phyloP scores from a whole-genome alignment of 148 eudicot genomes.

The Rhododendron simsii region DNA sequence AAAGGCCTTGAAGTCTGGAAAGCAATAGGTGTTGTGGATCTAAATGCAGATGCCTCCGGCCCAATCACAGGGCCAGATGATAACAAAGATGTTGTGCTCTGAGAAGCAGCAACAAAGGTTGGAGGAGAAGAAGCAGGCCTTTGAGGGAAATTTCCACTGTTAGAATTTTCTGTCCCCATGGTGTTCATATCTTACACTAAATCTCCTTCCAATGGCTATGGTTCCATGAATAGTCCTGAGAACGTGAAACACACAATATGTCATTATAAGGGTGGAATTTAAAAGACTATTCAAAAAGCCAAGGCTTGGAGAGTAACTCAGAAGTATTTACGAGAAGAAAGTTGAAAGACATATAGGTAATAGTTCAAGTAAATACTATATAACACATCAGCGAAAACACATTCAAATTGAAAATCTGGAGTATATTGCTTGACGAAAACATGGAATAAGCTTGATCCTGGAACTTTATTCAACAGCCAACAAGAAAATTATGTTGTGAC shows the following conservation, averaged over 20 bases:
- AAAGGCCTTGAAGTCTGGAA: conserved; percentile 35
- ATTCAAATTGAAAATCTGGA: background rate
- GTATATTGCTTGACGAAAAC: background rate
- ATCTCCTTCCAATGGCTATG: background rate
- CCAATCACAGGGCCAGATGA: conserved; percentile 64
- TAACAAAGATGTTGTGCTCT: conserved; percentile 50
- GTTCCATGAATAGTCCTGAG: background rate
- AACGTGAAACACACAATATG: background rate
- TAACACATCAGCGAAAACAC: background rate
- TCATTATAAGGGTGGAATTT: background rate
- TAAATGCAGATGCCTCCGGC: conserved; percentile 44
- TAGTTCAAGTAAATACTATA: background rate
- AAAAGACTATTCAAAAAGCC: background rate
- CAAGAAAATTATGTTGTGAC: background rate
- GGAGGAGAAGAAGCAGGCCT: conserved; percentile 37
- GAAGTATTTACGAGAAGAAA: background rate
- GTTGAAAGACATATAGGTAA: background rate
- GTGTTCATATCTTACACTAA: conserved; percentile 4
- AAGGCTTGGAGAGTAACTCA: background rate
- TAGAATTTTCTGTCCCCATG: conserved; percentile 80
- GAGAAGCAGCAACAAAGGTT: conserved; percentile 65
- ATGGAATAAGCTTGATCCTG: background rate
- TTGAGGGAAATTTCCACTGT: conserved; percentile 44
- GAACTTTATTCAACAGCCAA: background rate
- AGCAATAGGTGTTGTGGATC: conserved; percentile 45